Evolutionary conservation across 192 early-diverging fungal genomes (phyloP).

Genomic region (Mortierella alpina): DNA sequence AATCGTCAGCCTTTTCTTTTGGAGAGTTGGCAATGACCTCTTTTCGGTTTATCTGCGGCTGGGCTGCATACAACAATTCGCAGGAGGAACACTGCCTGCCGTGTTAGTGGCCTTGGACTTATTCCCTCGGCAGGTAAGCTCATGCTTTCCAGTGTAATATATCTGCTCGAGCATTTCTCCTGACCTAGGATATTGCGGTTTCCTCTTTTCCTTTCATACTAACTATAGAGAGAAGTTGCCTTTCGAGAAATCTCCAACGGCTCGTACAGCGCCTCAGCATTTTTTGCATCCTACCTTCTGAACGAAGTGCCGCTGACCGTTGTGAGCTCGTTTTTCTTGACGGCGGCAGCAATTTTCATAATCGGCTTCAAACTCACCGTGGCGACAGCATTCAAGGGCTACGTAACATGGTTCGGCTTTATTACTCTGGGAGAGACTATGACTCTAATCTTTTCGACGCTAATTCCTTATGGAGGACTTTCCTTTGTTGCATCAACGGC

Average conservation of each 20-base stretch:
- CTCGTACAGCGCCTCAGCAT: constrained; percentile 14
- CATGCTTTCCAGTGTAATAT: neutral
- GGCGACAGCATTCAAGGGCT: too few relatives aligned
- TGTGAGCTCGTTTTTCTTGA: neutral
- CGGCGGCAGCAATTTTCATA: neutral
- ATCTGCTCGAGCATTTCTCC: constrained; percentile 5
- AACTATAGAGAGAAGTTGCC: constrained; percentile 14
- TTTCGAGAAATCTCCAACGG: constrained; percentile 28
- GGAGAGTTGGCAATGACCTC: too few relatives aligned
- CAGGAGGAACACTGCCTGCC: too few relatives aligned
- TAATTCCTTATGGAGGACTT: too few relatives aligned
- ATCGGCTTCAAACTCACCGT: neutral
- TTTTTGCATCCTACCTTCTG: constrained; percentile 3
- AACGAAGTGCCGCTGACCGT: constrained; percentile 25
- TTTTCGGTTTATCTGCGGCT: too few relatives aligned
- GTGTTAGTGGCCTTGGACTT: neutral
- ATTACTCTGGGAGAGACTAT: too few relatives aligned
- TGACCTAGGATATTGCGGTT: neutral
- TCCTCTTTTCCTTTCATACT: neutral
- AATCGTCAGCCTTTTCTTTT: too few relatives aligned
- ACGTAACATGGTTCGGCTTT: too few relatives aligned
- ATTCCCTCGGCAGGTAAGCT: neutral
- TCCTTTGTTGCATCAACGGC: too few relatives aligned
- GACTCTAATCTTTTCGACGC: too few relatives aligned
- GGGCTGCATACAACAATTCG: too few relatives aligned